Base-by-base conservation (phyloP, 139 green algal genomes). In the Chlamydomonas sphaeroides region DNA sequence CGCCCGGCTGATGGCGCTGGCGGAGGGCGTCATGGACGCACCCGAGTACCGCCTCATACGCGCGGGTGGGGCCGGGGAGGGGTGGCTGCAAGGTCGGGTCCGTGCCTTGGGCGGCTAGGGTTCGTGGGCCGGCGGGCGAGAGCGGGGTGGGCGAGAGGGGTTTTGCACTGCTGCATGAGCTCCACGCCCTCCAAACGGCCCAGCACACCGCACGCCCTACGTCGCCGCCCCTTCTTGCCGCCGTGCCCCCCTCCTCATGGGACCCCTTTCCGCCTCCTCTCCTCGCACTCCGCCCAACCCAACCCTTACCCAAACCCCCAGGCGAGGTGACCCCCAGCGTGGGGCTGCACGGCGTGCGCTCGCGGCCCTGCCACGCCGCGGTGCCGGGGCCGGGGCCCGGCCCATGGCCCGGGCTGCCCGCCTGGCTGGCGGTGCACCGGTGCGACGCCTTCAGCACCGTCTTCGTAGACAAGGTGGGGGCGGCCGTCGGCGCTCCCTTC, bases 41-140 rank as follows among this genome's bases (percentile, higher is more conserved):
- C 72, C 71, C 18, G 41, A 87, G 25, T 98, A 97, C 88, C 48
- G 68, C 32, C 51, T 90, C 48, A 36, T 85, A 26, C 45, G 72
- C 49, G 70, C 25, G 65, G 63, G 57, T 78, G 63, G 11, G 61
- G 18, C 30, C 5, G 56, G 21, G 53, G 35, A 3, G 71, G 3
- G 49, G 69, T n/a, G n/a, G n/a, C n/a, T n/a, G n/a, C n/a, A 6
- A 63, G 38, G 42, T 20, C 18, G 38, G 38, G 45, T 10, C 10
- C 45, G 45, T 10, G 45, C 45, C n/a, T n/a, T n/a, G n/a, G n/a
- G n/a, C n/a, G n/a, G n/a, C n/a, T n/a, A n/a, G n/a, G n/a, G n/a
- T 32, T 25, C 5, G 45, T 14, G 45, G 45, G 45, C 45, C 10
- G 45, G 45, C 45, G 14, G 45, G 45, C 10, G 45, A 14, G 10